Evolutionary conservation across 192 early-diverging fungal species (phyloP).

Genomic region (Linnemannia exigua): DNA sequence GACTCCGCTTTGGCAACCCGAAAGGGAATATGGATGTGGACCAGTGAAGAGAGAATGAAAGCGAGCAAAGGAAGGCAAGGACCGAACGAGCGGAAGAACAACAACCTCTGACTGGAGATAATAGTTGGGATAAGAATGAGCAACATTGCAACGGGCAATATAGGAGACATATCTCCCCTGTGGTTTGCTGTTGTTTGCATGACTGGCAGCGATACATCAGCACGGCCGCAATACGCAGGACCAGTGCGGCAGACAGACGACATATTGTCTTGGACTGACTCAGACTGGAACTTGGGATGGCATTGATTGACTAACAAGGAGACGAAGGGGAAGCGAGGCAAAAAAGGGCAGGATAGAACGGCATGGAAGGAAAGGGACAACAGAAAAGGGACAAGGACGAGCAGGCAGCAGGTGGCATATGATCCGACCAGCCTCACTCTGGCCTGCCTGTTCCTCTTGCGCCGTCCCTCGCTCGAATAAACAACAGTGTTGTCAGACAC

Average conservation of each 20-base stretch:
- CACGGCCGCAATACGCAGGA: background rate
- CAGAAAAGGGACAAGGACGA: background rate
- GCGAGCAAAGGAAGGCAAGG: background rate
- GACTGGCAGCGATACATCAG: background rate
- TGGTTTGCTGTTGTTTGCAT: background rate
- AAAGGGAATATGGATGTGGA: background rate
- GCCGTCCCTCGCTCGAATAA: too few relatives aligned
- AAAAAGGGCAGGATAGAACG: background rate
- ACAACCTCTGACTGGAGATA: too few relatives aligned
- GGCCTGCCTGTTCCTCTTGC: too few relatives aligned
- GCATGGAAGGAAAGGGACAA: background rate
- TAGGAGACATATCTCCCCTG: background rate
- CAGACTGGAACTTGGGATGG: background rate
- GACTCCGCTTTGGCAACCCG: slow-evolving; percentile 4
- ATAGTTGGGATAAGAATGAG: too few relatives aligned
- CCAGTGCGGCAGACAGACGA: background rate
- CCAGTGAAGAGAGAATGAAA: background rate
- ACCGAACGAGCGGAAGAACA: too few relatives aligned
- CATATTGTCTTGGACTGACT: background rate
- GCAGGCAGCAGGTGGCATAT: too few relatives aligned
- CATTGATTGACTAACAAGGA: background rate
- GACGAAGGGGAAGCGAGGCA: background rate
- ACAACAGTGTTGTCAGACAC: too few relatives aligned
- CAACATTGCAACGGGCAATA: too few relatives aligned
- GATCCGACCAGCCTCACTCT: too few relatives aligned